These are phyloP conservation scores for Hemileccinum hortonii DNA, from an alignment of 1,284 basidiomycete genomes.

Conservation along the genomic window DNA sequence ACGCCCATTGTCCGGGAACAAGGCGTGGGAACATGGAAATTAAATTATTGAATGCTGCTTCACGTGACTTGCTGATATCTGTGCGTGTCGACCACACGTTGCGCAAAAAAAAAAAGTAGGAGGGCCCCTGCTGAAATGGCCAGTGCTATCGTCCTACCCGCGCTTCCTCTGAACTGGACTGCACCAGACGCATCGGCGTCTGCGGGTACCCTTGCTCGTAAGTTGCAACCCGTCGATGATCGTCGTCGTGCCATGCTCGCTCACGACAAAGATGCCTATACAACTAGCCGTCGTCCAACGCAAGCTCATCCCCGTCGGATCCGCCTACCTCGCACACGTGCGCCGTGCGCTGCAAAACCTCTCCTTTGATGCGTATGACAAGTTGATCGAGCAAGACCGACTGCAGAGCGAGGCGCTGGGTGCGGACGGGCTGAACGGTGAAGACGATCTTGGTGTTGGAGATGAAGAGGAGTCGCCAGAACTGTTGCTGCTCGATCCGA, in stretches of 20 bases:
- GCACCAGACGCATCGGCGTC: slow-evolving; percentile 12
- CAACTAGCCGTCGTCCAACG: slow-evolving; percentile 29
- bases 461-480: slow-evolving; percentile 85
- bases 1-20: slow-evolving; percentile 1
- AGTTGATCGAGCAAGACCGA: slow-evolving; percentile 54
- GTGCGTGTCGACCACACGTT: no score
- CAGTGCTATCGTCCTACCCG: slow-evolving; percentile 5
- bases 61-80: no score
- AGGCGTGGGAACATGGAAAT: no score
- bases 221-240: slow-evolving; percentile 7
- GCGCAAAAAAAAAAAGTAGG: background rate
- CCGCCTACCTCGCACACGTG: slow-evolving; percentile 81
- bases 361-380: slow-evolving; percentile 81
- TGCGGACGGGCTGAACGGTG: slow-evolving; percentile 56
- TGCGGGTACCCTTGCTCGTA: slow-evolving; percentile 25
- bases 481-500: slow-evolving; percentile 81
- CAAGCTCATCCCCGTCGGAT: slow-evolving; percentile 74
- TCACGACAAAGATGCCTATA: background rate
- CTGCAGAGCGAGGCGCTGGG: slow-evolving; percentile 53
- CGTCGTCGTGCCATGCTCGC: background rate
- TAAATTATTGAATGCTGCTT: no score
- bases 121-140: background rate
- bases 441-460: slow-evolving; percentile 90
- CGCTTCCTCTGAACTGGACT: slow-evolving; percentile 20
- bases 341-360: slow-evolving; percentile 72